Percentiles rank a stretch among this genome's conserved stretches.
These are phyloP conservation scores for Bonia amplexicaulis DNA, from an alignment of 176 grass and related monocot genomes.

Conservation along the genomic window DNA sequence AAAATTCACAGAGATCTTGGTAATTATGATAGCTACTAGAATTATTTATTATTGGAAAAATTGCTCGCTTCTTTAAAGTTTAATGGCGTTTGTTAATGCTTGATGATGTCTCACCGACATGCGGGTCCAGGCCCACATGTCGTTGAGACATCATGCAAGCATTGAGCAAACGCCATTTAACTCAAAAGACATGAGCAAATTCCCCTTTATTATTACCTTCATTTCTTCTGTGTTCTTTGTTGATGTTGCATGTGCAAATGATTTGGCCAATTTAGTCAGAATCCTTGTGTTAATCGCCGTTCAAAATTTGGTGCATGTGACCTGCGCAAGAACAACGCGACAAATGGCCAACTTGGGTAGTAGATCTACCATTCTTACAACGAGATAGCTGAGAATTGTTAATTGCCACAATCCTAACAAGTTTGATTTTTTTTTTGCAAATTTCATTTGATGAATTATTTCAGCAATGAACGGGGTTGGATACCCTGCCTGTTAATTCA, in stretches of 20 bases:
- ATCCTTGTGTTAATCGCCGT: not conserved
- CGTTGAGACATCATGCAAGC: too few relatives aligned
- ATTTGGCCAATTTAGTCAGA: not conserved
- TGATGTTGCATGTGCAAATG: not conserved
- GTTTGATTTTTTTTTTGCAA: constrained; percentile 4
- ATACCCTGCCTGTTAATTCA: constrained; percentile 27
- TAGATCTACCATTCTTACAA: constrained; percentile 27
- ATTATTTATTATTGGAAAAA: constrained; percentile 16
- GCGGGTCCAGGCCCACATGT: too few relatives aligned
- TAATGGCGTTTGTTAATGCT: too few relatives aligned
- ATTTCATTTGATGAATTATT: constrained; percentile 12
- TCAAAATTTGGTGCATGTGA: not conserved
- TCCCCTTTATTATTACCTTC: constrained; percentile 1
- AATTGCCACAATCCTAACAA: constrained; percentile 14
- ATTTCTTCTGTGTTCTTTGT: not conserved
- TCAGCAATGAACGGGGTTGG: constrained; percentile 20
- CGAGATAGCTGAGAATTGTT: not conserved
- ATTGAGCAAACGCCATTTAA: too few relatives aligned
- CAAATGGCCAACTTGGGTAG: not conserved
- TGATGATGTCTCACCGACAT: too few relatives aligned
- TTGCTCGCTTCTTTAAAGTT: too few relatives aligned
- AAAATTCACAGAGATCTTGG: constrained; percentile 26
- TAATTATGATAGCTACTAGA: constrained; percentile 22
- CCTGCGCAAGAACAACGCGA: not conserved
- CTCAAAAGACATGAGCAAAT: too few relatives aligned